A percentile compares a stretch with the other conserved stretches of the same genome.
phyloP scores from a whole-genome alignment of 805 yeast species.

The Wickerhamiella brachini region DNA sequence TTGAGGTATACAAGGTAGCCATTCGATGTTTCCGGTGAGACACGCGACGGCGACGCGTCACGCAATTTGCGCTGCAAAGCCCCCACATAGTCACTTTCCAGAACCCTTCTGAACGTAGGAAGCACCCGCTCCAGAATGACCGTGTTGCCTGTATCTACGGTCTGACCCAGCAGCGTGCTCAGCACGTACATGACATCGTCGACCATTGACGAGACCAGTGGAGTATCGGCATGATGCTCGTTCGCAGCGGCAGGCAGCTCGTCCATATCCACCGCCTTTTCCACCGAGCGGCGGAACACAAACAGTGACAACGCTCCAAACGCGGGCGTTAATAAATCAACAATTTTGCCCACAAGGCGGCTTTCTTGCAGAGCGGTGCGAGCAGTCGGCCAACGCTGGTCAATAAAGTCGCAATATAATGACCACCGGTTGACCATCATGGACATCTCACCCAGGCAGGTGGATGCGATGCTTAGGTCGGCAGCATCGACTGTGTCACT shows the following conservation, averaged over 20 bases:
- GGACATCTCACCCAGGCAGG: slow-evolving; percentile 53
- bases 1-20: slow-evolving; percentile 56
- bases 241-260: slow-evolving; percentile 38
- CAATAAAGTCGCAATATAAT: slow-evolving; percentile 44
- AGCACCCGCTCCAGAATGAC: slow-evolving; percentile 41
- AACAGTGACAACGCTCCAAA: slow-evolving; percentile 53
- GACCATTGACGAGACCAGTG: slow-evolving; percentile 56
- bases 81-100: slow-evolving; percentile 51
- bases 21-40: slow-evolving; percentile 30
- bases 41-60: slow-evolving; percentile 26
- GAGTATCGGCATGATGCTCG: slow-evolving; percentile 40
- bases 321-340: slow-evolving; percentile 38
- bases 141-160: slow-evolving; percentile 58
- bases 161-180: slow-evolving; percentile 49
- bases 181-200: slow-evolving; percentile 73
- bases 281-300: slow-evolving; percentile 64
- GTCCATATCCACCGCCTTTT: slow-evolving; percentile 68
- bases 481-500: not conserved
- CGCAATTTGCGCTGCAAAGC: slow-evolving; percentile 37
- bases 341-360: slow-evolving; percentile 42
- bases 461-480: slow-evolving; percentile 53
- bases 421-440: slow-evolving; percentile 74
- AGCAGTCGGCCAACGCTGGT: slow-evolving; percentile 41
- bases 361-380: slow-evolving; percentile 36
- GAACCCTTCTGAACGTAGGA: slow-evolving; percentile 39